These are phyloP conservation scores for Claviceps capensis DNA, from an alignment of 2,329 filamentous ascomycete genomes.

Conservation along the genomic window DNA sequence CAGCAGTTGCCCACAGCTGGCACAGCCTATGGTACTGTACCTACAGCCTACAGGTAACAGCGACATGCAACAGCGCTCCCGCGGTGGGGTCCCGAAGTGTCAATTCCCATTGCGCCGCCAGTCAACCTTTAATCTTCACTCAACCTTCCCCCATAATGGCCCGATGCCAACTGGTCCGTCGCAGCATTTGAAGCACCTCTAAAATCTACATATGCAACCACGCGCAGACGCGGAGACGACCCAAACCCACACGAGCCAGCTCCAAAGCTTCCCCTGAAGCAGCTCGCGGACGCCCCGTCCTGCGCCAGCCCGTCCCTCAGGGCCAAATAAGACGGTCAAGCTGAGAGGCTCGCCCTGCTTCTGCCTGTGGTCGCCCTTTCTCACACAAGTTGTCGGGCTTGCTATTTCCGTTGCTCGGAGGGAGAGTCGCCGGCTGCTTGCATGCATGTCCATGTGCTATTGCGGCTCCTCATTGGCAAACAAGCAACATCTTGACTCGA, in stretches of 20 bases:
- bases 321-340: background rate
- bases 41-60: no score
- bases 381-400: background rate
- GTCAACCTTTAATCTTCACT: background rate
- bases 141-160: background rate
- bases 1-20: background rate
- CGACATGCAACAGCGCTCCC: no score
- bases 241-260: background rate
- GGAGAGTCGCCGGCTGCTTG: background rate
- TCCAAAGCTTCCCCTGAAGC: background rate
- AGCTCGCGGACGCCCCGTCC: background rate
- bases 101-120: background rate
- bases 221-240: background rate
- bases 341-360: no score
- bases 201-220: background rate
- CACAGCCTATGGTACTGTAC: background rate
- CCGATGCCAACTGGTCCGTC: no score
- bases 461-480: background rate
- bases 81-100: no score
- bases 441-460: background rate
- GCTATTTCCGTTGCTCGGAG: background rate
- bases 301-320: background rate
- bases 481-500: background rate
- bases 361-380: no score
- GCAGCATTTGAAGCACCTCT: background rate